phyloP scores from a whole-genome alignment of 495 filamentous ascomycete genomes.

The Clohesyomyces aquaticus region DNA sequence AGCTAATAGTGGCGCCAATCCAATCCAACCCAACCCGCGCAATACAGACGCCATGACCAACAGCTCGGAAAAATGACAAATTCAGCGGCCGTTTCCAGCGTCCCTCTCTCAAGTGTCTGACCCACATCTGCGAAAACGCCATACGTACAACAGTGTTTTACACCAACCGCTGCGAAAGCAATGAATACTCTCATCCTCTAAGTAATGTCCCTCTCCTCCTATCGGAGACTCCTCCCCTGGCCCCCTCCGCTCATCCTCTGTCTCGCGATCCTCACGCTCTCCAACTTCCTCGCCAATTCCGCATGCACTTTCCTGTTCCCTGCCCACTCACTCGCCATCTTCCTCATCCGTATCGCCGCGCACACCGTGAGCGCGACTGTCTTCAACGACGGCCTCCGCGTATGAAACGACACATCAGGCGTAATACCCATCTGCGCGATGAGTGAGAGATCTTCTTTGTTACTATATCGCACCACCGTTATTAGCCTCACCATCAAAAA shows the following conservation, averaged over 20 bases:
- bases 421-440: conserved; percentile 77
- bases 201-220: too few relatives aligned
- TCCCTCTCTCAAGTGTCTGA: too few relatives aligned
- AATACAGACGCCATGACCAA: too few relatives aligned
- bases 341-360: conserved; percentile 60
- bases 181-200: too few relatives aligned
- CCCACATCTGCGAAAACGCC: too few relatives aligned
- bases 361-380: conserved; percentile 58
- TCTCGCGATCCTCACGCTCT: conserved; percentile 32
- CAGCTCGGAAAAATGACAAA: too few relatives aligned
- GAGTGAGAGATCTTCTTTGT: conserved; percentile 85
- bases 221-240: too few relatives aligned
- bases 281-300: conserved; percentile 40
- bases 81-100: too few relatives aligned
- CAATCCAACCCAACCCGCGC: too few relatives aligned
- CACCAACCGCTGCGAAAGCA: too few relatives aligned
- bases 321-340: conserved; percentile 55
- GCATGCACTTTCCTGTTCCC: conserved; percentile 44
- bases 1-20: too few relatives aligned
- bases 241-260: conserved; percentile 2
- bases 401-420: conserved; percentile 48
- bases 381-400: conserved; percentile 52
- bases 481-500: neutral
- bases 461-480: conserved; percentile 59
- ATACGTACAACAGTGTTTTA: too few relatives aligned